Conservation (phyloP, 495 filamentous ascomycete genomes). For the Aspergillus bertholletiae region DNA sequence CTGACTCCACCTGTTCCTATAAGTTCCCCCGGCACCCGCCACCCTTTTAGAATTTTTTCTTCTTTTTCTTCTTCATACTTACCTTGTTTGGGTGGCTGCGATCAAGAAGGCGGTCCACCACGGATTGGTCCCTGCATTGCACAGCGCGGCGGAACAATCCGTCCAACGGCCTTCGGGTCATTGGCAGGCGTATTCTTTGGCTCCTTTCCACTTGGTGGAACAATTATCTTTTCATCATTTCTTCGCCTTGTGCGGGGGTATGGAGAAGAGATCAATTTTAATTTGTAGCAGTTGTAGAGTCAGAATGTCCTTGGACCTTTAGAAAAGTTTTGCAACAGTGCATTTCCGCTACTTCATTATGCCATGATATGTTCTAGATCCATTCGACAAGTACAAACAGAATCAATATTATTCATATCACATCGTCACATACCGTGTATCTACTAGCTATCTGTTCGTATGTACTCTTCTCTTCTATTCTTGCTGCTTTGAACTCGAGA, state of each 20-base stretch:
- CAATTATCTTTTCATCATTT: constrained; percentile 56
- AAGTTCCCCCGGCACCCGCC: constrained; percentile 15
- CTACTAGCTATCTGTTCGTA: neutral
- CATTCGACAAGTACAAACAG: too few relatives aligned
- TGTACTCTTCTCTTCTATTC: constrained; percentile 9
- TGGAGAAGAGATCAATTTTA: constrained; percentile 61
- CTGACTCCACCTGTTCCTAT: constrained; percentile 16
- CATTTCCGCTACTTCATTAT: too few relatives aligned
- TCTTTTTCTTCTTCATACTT: constrained; percentile 66
- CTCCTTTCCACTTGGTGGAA: constrained; percentile 40
- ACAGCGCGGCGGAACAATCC: constrained; percentile 65
- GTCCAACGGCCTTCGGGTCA: constrained; percentile 68
- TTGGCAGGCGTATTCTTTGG: constrained; percentile 73
- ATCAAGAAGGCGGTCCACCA: constrained; percentile 60
- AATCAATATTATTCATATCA: too few relatives aligned
- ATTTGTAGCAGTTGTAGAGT: too few relatives aligned
- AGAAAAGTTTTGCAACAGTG: too few relatives aligned
- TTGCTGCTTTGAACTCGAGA: constrained; percentile 41
- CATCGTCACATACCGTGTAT: too few relatives aligned
- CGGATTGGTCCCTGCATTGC: constrained; percentile 70
- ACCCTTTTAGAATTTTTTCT: constrained; percentile 27
- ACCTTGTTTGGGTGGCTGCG: constrained; percentile 64
- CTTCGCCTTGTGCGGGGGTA: constrained; percentile 38
- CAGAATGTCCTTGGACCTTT: too few relatives aligned
- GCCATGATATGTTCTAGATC: too few relatives aligned